A percentile compares a stretch with the other conserved stretches of the same genome.
phyloP scores from a whole-genome alignment of 768 basidiomycete genomes.

The Jaapia argillacea region DNA sequence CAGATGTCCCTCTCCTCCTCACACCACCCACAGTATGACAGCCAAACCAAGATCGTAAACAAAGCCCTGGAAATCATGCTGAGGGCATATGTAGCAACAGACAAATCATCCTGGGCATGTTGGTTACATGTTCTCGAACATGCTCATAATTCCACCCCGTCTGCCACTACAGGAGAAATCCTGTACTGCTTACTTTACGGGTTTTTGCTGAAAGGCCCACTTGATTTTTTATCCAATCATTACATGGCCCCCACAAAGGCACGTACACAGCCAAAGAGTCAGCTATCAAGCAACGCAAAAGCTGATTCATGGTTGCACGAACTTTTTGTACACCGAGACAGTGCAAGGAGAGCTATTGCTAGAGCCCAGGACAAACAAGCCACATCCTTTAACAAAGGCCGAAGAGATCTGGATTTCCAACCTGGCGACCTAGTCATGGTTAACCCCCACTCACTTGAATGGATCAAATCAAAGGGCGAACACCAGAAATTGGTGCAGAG shows the following conservation, averaged over 20 bases:
- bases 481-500: not conserved
- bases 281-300: too few relatives aligned
- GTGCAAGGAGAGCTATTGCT: not conserved
- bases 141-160: not conserved
- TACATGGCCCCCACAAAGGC: too few relatives aligned
- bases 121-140: not conserved
- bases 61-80: not conserved
- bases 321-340: not conserved
- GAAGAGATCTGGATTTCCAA: not conserved
- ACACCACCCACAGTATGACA: constrained; percentile 22
- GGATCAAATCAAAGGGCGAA: not conserved
- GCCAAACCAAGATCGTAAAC: constrained; percentile 16
- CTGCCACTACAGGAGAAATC: not conserved
- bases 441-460: not conserved
- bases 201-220: not conserved
- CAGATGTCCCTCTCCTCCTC: constrained; percentile 16
- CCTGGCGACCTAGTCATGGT: not conserved
- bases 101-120: not conserved
- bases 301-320: too few relatives aligned
- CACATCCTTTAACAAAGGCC: not conserved
- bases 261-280: too few relatives aligned
- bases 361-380: too few relatives aligned
- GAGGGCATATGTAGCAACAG: not conserved
- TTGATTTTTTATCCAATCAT: too few relatives aligned
- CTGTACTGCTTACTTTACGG: not conserved